Conservation (phyloP, 2,329 filamentous ascomycete genomes). For the Alternaria triticimaculans region DNA sequence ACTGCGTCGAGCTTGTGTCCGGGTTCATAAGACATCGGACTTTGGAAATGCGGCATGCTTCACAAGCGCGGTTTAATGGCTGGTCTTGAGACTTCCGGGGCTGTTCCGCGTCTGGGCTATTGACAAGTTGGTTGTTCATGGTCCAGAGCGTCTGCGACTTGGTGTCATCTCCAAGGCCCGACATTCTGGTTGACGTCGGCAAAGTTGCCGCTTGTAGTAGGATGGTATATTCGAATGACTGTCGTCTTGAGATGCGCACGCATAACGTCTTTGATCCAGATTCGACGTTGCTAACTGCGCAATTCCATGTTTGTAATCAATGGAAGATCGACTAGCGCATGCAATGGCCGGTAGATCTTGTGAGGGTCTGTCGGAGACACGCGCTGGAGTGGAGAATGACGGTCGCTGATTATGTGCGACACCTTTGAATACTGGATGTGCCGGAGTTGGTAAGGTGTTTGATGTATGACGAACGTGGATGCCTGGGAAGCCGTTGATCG, state of each 20-base stretch:
- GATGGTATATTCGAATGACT: background rate
- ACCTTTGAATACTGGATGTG: background rate
- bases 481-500: slow-evolving; percentile 1
- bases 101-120: slow-evolving; percentile 22
- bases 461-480: slow-evolving; percentile 5
- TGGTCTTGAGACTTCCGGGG: slow-evolving; percentile 35
- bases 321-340: slow-evolving; percentile 6
- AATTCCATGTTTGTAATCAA: slow-evolving; percentile 14
- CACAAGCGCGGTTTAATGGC: slow-evolving; percentile 45
- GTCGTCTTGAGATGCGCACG: background rate
- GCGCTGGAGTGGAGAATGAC: background rate
- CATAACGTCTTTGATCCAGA: background rate
- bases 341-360: background rate
- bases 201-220: background rate
- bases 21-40: slow-evolving; percentile 42
- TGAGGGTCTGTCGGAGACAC: background rate
- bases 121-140: slow-evolving; percentile 19
- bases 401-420: background rate
- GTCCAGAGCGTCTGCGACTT: slow-evolving; percentile 13
- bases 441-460: background rate
- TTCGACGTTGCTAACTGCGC: slow-evolving; percentile 14
- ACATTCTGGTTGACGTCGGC: slow-evolving; percentile 11
- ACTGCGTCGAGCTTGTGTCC: slow-evolving; percentile 34
- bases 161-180: slow-evolving; percentile 12
- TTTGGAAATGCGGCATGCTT: slow-evolving; percentile 46